Conservation (phyloP, 2,329 filamentous ascomycete genomes). For the Talaromyces piceae region DNA sequence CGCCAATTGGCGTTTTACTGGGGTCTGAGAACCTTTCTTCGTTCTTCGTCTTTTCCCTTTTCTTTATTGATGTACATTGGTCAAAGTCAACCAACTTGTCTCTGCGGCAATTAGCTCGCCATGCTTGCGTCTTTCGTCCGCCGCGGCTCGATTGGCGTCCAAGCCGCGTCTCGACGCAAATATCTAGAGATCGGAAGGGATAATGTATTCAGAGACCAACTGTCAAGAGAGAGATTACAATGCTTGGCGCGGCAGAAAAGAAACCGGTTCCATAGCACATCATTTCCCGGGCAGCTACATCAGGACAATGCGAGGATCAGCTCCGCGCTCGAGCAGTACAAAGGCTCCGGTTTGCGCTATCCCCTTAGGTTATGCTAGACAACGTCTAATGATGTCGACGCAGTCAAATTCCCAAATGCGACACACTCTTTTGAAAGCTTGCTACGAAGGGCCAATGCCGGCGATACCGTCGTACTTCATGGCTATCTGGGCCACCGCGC, state of each 20-base stretch:
- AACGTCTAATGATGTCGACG: conserved; percentile 7
- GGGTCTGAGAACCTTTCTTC: too few species aligned
- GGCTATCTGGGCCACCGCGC: conserved; percentile 67
- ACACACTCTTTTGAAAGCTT: conserved; percentile 35
- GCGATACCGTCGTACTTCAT: conserved; percentile 47
- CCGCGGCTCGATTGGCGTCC: conserved; percentile 21
- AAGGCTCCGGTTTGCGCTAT: conserved; percentile 34
- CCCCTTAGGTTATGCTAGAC: not conserved
- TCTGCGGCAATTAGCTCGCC: not conserved
- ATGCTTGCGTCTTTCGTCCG: conserved; percentile 15
- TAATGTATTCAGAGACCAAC: conserved; percentile 14
- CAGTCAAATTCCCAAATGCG: conserved; percentile 42
- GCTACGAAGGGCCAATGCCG: conserved; percentile 22
- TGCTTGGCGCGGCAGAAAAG: not conserved
- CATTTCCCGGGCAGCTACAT: conserved; percentile 17
- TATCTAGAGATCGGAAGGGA: conserved; percentile 34
- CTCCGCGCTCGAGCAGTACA: conserved; percentile 36
- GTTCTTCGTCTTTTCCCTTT: conserved; percentile 7
- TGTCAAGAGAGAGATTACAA: conserved; percentile 18
- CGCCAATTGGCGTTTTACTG: too few species aligned
- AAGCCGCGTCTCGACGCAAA: conserved; percentile 20
- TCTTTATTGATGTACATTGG: not conserved
- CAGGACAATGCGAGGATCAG: conserved; percentile 6
- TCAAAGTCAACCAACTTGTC: not conserved
- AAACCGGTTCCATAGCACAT: conserved; percentile 7